Evolutionary conservation across 1,284 basidiomycete genomes (phyloP), one percentile per base, ranked within the genome.

Genomic region (Pholiota adiposa): DNA sequence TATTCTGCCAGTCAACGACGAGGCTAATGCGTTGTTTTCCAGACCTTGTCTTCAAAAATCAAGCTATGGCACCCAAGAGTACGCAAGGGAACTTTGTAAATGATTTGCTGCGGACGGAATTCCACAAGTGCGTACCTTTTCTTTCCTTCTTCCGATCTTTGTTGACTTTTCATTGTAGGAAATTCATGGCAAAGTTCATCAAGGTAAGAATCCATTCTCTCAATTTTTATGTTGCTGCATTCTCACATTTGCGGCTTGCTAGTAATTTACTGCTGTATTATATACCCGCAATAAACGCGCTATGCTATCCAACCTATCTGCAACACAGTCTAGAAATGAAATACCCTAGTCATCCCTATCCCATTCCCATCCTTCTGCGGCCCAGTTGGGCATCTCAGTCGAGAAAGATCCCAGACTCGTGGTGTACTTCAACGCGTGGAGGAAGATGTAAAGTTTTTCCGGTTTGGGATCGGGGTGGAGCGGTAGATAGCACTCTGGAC

Each of bases 21-120:
- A 33, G 53, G 16, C 57, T 59, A 53, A 49, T 29, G 23, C 31
- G 0, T 50, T 36, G 52, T 54, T 23, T 46, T 58, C 16, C 50
- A 93, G 93, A 98, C 75, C 79, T 97, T 59, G 96, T 98, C 69
- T 98, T 98, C 85, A 97, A 97, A 79, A 97, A 97, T 73, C 96
- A 98, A 75, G 93, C 96, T 0, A 87, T 89, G 73, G 84, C 83
- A 51, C 74, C 78, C 34, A 80, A 78, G 58, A 84, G 84, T 72
- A 78, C 82, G 3, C 82, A 83, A 65, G 89, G 90, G 11, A 89
- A 92, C 63, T 97, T 98, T 70, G 94, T 97, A 63, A 97, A 97
- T 71, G 96, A 97, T 74, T 79, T 97, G 53, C 75, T 97, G 62
- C 83, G 96, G 70, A 95, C 93, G 60, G 94, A 96, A 72, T 96